Evolutionary conservation across 2,329 filamentous ascomycete genomes (phyloP).

Genomic region (Ophiocordyceps australis): DNA sequence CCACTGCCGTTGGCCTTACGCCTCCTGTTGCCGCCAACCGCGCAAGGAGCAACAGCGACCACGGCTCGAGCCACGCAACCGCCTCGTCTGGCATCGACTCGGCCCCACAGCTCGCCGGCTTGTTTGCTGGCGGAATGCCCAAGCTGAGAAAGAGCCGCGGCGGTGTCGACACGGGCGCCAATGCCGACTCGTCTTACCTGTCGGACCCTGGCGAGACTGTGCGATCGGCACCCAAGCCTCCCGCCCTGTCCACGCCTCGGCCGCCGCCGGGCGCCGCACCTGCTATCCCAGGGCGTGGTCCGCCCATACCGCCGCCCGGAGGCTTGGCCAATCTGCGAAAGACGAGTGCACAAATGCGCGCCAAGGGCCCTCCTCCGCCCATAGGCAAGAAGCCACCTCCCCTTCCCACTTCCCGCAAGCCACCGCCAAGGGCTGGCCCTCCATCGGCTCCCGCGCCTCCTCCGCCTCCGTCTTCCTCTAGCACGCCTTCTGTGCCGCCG

Average conservation of each 20-base stretch:
- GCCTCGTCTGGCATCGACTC: slow-evolving; percentile 29
- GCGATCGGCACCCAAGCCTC: slow-evolving; percentile 22
- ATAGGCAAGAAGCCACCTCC: slow-evolving; percentile 60
- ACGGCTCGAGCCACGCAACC: slow-evolving; percentile 27
- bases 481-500: slow-evolving; percentile 20
- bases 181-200: slow-evolving; percentile 48
- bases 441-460: slow-evolving; percentile 15
- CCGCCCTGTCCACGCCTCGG: slow-evolving; percentile 33
- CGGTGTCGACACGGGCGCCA: slow-evolving; percentile 50
- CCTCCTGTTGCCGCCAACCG: slow-evolving; percentile 55
- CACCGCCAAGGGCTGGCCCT: slow-evolving; percentile 19
- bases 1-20: slow-evolving; percentile 51
- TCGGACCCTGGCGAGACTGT: slow-evolving; percentile 48
- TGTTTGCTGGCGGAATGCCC: slow-evolving; percentile 90
- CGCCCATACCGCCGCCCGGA: slow-evolving; percentile 21
- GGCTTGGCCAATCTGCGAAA: slow-evolving; percentile 35
- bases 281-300: slow-evolving; percentile 30
- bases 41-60: slow-evolving; percentile 72
- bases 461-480: slow-evolving; percentile 18
- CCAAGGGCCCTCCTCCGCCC: slow-evolving; percentile 47
- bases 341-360: slow-evolving; percentile 20
- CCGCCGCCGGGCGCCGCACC: slow-evolving; percentile 42
- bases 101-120: slow-evolving; percentile 65
- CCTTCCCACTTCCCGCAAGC: slow-evolving; percentile 40
- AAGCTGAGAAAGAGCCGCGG: slow-evolving; percentile 81